Percentiles rank a stretch among this genome's conserved stretches.
These are phyloP conservation scores for Apiosordaria backusii DNA, from an alignment of 495 filamentous ascomycete genomes.

Conservation along the genomic window DNA sequence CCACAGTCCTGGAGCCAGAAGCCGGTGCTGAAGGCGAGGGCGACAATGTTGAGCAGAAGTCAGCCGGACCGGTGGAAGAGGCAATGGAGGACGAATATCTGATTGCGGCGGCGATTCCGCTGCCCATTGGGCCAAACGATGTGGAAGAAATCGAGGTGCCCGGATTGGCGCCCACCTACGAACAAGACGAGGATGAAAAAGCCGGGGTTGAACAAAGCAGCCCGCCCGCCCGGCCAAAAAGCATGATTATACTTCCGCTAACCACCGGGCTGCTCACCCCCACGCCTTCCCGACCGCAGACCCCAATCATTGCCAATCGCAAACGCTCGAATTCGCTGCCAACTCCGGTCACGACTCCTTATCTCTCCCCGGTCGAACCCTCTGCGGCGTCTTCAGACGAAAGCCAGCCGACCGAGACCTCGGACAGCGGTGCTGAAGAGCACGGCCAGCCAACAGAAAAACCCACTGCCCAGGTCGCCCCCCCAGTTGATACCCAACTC, in stretches of 20 bases:
- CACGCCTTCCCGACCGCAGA: slow-evolving; percentile 31
- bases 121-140: slow-evolving; percentile 67
- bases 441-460: not conserved
- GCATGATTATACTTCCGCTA: slow-evolving; percentile 51
- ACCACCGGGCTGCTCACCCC: slow-evolving; percentile 29
- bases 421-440: not conserved
- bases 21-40: slow-evolving; percentile 3
- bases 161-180: slow-evolving; percentile 55
- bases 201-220: slow-evolving; percentile 34
- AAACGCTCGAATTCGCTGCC: slow-evolving; percentile 57
- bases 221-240: slow-evolving; percentile 52
- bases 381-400: not conserved
- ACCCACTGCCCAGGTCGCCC: not conserved
- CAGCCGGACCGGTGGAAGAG: not conserved
- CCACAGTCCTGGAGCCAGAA: slow-evolving; percentile 26
- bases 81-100: slow-evolving; percentile 26
- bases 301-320: slow-evolving; percentile 34
- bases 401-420: not conserved
- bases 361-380: slow-evolving; percentile 17
- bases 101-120: slow-evolving; percentile 53
- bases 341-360: slow-evolving; percentile 30
- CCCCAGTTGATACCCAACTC: not conserved
- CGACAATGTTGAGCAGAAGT: not conserved
- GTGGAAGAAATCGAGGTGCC: slow-evolving; percentile 71
- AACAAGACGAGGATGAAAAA: slow-evolving; percentile 55